Evolutionary conservation across 2,329 filamentous ascomycete genomes (phyloP), one percentile per base, ranked within the genome.

Genomic region (Alternaria novae-zelandiae): DNA sequence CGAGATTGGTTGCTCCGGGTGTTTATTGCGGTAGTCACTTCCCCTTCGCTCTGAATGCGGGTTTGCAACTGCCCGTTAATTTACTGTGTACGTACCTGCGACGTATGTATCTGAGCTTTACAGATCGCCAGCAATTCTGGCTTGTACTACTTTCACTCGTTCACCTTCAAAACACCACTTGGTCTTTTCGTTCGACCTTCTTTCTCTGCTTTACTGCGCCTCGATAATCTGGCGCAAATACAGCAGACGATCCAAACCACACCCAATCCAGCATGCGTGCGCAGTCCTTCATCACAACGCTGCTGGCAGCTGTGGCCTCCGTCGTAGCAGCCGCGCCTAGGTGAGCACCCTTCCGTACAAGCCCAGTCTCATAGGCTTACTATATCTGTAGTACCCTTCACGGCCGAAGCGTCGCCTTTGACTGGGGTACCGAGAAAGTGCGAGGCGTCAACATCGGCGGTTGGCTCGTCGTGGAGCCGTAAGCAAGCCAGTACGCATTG

Each of bases 341-440:
- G 73, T 74, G 64, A 10, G 62, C 57, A 21, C 25, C n/a, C 13
- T 21, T 13, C 3, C 43, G 20, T 20, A 25, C 11, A 15, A n/a
- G 10, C 1, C 32, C 25, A 15, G 3, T 23, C n/a, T 26, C 6
- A 17, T n/a, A 25, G 12, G 28, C 54, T 57, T 12, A 60, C 30
- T 12, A n/a, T 20, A 7, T 9, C 7, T 28, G 13, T 20, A 71
- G 63, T 28, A 43, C 30, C 4, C 36, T 64, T 17, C 26, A 57
- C 9, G 61, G 68, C 26, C 61, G 72, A 49, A n/a, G 59, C n/a
- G 69, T 74, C 43, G 61, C 64, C 25, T 78, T 70, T 61, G 67
- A 78, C 26, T 87, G 83, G 80, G 82, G 82, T n/a, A 72, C 68
- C 13, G 78, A 80, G 25, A 84, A 82, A 62, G 81, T 78, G 15